These are phyloP conservation scores for Eucalyptus polybractea DNA, from an alignment of 345 rosid species.

Conservation along the genomic window DNA sequence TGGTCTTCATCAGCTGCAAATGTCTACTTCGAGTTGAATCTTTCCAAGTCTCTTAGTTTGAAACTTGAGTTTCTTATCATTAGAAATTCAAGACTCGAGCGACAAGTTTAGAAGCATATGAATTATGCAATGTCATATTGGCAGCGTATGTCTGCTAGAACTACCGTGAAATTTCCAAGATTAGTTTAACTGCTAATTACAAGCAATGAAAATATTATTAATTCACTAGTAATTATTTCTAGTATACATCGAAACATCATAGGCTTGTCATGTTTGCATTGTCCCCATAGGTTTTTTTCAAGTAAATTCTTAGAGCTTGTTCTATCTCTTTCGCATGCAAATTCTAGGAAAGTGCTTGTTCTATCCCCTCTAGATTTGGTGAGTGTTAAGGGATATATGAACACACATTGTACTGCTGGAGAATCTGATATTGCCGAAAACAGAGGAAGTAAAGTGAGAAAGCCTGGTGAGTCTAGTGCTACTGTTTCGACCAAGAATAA, in stretches of 20 bases:
- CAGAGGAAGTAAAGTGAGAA: too few relatives aligned
- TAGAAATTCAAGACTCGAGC: background rate
- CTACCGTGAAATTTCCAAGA: background rate
- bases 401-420: too few relatives aligned
- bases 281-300: background rate
- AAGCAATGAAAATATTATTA: background rate
- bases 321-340: too few relatives aligned
- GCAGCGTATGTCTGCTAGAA: background rate
- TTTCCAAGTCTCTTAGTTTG: background rate
- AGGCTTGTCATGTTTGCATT: background rate
- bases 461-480: too few relatives aligned
- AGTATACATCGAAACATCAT: background rate
- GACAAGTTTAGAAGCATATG: background rate
- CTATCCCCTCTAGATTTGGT: background rate
- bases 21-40: background rate
- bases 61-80: background rate
- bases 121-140: background rate
- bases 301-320: background rate
- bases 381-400: background rate
- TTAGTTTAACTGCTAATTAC: background rate
- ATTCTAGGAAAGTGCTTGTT: too few relatives aligned
- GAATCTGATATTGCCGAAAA: too few relatives aligned
- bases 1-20: background rate
- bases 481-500: accelerated
- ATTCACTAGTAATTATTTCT: background rate